phyloP scores from a whole-genome alignment of 2,329 filamentous ascomycete species.

The Juglanconis juglandina region DNA sequence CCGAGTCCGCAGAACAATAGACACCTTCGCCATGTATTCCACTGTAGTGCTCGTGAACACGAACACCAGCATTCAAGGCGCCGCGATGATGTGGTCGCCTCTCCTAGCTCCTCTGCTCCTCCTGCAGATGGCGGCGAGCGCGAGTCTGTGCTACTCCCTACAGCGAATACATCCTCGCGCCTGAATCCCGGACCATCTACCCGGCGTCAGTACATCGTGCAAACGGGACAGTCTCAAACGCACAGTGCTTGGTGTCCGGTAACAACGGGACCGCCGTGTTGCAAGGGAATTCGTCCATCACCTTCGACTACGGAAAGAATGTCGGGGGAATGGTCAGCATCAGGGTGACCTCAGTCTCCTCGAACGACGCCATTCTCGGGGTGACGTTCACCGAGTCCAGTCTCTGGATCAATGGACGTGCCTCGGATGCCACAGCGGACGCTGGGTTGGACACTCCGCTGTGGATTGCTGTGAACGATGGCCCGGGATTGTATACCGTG shows the following conservation, averaged over 20 bases:
- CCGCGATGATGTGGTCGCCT: neutral
- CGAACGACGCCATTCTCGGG: neutral
- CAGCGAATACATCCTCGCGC: conserved; percentile 3
- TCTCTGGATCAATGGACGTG: conserved; percentile 4
- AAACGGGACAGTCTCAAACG: neutral
- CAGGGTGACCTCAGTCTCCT: neutral
- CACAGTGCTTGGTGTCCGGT: neutral
- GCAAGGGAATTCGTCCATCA: conserved; percentile 18
- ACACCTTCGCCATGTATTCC: too few relatives aligned
- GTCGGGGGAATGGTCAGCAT: conserved; percentile 5
- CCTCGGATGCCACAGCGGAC: conserved; percentile 6
- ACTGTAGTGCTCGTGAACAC: too few relatives aligned
- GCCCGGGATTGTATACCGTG: conserved; percentile 6
- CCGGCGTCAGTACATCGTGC: neutral
- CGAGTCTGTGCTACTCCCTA: neutral
- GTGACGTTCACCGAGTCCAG: conserved; percentile 9
- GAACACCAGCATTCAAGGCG: neutral
- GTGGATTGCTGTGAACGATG: neutral
- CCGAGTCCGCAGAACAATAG: too few relatives aligned
- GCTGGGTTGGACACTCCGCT: neutral
- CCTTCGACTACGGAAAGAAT: conserved; percentile 19
- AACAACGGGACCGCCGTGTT: neutral
- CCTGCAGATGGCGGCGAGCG: neutral
- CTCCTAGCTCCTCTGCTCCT: neutral
- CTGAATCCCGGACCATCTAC: conserved; percentile 1